These are phyloP conservation scores for Vigna reflexopilosa DNA, from an alignment of 306 rosid genomes.

Conservation along the genomic window DNA sequence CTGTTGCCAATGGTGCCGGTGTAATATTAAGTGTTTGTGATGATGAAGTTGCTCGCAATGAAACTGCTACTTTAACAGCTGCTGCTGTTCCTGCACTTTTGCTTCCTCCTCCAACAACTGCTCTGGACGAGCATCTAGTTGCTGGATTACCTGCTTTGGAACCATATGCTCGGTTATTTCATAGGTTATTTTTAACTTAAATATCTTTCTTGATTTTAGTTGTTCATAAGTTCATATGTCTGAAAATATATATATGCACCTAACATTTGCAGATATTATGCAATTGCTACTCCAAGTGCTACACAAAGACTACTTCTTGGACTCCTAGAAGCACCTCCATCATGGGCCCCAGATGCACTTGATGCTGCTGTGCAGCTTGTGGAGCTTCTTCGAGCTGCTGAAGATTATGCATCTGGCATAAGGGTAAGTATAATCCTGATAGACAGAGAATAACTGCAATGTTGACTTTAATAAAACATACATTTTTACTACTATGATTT, in stretches of 20 bases:
- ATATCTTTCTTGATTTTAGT: slow-evolving; percentile 18
- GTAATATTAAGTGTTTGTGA: slow-evolving; percentile 97
- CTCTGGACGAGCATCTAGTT: slow-evolving; percentile 96
- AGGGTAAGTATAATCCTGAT: slow-evolving; percentile 72
- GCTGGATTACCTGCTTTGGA: slow-evolving; percentile 99
- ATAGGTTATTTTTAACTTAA: slow-evolving; percentile 65
- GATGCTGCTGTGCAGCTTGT: slow-evolving; percentile 99
- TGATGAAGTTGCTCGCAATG: slow-evolving; percentile 96
- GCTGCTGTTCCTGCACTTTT: slow-evolving; percentile 96
- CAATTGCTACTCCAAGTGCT: slow-evolving; percentile 99
- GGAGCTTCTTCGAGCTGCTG: slow-evolving; percentile 99
- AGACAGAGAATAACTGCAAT: slow-evolving; percentile 37
- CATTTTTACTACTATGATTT: slow-evolving; percentile 20
- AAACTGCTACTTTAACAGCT: slow-evolving; percentile 95
- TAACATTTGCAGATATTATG: slow-evolving; percentile 76
- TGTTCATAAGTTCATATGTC: slow-evolving; percentile 29
- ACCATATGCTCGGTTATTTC: slow-evolving; percentile 98
- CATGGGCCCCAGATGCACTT: slow-evolving; percentile 99
- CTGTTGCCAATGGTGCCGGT: slow-evolving; percentile 99
- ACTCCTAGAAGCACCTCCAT: slow-evolving; percentile 97
- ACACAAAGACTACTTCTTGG: slow-evolving; percentile 99
- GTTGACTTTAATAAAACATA: not conserved
- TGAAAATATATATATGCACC: slow-evolving; percentile 24
- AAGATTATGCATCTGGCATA: slow-evolving; percentile 96
- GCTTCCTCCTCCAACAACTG: slow-evolving; percentile 99